Evolutionary conservation across 345 rosid species (phyloP).

Genomic region (rapeseed (Brassica napus)): DNA sequence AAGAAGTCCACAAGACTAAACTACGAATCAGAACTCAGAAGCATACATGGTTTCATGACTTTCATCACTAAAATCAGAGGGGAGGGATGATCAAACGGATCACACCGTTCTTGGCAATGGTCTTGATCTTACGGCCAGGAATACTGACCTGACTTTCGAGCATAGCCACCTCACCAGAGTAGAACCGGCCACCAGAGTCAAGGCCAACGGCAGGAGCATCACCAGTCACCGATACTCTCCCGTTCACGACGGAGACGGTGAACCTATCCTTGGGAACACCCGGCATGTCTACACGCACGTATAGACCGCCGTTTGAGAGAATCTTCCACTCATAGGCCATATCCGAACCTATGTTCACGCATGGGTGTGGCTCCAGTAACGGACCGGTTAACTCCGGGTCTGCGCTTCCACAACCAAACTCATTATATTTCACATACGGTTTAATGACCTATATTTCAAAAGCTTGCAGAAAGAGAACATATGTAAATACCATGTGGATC

Average conservation of each 20-base stretch:
- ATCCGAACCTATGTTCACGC: conserved; percentile 9
- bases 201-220: conserved; percentile 16
- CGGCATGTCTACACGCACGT: conserved; percentile 34
- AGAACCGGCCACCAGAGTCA: conserved; percentile 17
- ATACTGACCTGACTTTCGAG: background rate
- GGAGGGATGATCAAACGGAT: conserved; percentile 28
- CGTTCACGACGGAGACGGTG: background rate
- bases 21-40: background rate
- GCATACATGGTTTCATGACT: background rate
- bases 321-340: conserved; percentile 32
- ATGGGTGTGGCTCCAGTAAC: conserved; percentile 19
- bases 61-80: background rate
- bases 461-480: background rate
- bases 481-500: conserved; percentile 19
- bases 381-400: conserved; percentile 22
- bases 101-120: conserved; percentile 18
- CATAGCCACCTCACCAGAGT: conserved; percentile 23
- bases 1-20: background rate
- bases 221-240: conserved; percentile 19
- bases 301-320: conserved; percentile 23
- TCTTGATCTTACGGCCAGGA: conserved; percentile 21
- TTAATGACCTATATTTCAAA: background rate
- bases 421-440: background rate
- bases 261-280: conserved; percentile 28
- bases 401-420: background rate